Evolutionary conservation across 371 early-diverging fungal genomes (phyloP).

Genomic region (Lichtheimia hyalospora): DNA sequence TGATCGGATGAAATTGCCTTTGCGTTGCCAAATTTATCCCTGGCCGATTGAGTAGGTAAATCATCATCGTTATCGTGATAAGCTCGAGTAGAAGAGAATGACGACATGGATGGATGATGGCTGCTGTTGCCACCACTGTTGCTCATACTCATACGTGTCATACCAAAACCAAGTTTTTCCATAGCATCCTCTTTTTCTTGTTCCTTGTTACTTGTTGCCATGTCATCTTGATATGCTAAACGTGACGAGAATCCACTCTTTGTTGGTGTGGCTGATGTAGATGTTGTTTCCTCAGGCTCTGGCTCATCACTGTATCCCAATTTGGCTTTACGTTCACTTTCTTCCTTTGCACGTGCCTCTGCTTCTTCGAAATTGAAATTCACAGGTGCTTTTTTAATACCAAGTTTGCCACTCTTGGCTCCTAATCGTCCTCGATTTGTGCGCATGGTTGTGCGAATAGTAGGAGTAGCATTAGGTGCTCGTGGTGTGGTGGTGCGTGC

Average conservation of each 20-base stretch:
- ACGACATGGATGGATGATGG: slow-evolving; percentile 9
- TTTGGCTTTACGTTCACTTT: slow-evolving; percentile 74
- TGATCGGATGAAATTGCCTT: slow-evolving; percentile 88
- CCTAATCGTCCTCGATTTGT: slow-evolving; percentile 41
- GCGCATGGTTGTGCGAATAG: slow-evolving; percentile 22
- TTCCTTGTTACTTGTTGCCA: slow-evolving; percentile 66
- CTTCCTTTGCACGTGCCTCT: slow-evolving; percentile 86
- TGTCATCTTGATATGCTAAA: slow-evolving; percentile 21
- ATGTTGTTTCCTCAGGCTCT: slow-evolving; percentile 13
- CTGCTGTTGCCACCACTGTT: slow-evolving; percentile 5
- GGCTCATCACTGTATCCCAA: slow-evolving; percentile 76
- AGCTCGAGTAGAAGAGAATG: too few species aligned
- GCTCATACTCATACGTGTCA: slow-evolving; percentile 55
- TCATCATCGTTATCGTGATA: slow-evolving; percentile 9
- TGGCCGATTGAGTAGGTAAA: slow-evolving; percentile 39
- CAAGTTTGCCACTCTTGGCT: slow-evolving; percentile 73
- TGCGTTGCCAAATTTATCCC: slow-evolving; percentile 66
- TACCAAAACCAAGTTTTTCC: slow-evolving; percentile 82
- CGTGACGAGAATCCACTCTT: slow-evolving; percentile 19
- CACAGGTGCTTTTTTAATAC: slow-evolving; percentile 75
- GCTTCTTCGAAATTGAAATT: slow-evolving; percentile 91
- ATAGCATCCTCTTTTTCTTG: slow-evolving; percentile 63
- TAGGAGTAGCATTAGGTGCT: slow-evolving; percentile 7
- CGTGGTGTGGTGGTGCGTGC: slow-evolving; percentile 15
- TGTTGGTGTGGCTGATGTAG: background rate